phyloP scores from a whole-genome alignment of 1,284 basidiomycete genomes.

The Stygiomarasmius scandens region DNA sequence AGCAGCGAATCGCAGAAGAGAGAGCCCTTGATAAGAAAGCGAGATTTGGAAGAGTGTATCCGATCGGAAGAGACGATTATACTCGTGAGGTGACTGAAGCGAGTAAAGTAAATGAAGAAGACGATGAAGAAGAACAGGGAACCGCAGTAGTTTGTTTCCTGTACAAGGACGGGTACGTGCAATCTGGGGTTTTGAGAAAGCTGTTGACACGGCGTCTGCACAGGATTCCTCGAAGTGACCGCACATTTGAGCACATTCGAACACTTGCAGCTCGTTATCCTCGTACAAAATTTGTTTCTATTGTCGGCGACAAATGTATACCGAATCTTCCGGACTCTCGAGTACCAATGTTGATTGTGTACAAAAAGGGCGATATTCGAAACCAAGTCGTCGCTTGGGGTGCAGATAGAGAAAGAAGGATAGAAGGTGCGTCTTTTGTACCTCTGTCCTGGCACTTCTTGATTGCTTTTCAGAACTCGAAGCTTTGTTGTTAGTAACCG shows the following conservation, averaged over 20 bases:
- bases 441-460: slow-evolving; percentile 12
- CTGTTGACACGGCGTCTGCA: neutral
- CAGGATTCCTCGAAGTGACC: slow-evolving; percentile 81
- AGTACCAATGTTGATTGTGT: slow-evolving; percentile 91
- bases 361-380: slow-evolving; percentile 87
- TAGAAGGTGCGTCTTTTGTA: slow-evolving; percentile 73
- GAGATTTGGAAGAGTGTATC: slow-evolving; percentile 86
- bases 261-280: slow-evolving; percentile 83
- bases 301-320: slow-evolving; percentile 95
- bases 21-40: slow-evolving; percentile 62
- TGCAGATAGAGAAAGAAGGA: slow-evolving; percentile 71
- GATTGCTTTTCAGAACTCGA: slow-evolving; percentile 69
- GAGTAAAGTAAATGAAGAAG: slow-evolving; percentile 73
- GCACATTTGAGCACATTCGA: slow-evolving; percentile 72
- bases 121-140: slow-evolving; percentile 65
- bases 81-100: slow-evolving; percentile 94
- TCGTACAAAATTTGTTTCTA: slow-evolving; percentile 94
- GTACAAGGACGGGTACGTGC: slow-evolving; percentile 83
- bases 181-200: slow-evolving; percentile 5
- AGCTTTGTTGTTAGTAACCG: slow-evolving; percentile 62
- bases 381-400: slow-evolving; percentile 88
- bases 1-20: slow-evolving; percentile 72
- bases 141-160: slow-evolving; percentile 89
- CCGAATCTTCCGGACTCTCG: slow-evolving; percentile 93
- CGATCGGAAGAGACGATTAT: slow-evolving; percentile 92